Percentiles rank a stretch among this genome's conserved stretches.
Evolutionary conservation across 176 grass and related monocot species (phyloP).

Genomic region (Hordeum marinum): DNA sequence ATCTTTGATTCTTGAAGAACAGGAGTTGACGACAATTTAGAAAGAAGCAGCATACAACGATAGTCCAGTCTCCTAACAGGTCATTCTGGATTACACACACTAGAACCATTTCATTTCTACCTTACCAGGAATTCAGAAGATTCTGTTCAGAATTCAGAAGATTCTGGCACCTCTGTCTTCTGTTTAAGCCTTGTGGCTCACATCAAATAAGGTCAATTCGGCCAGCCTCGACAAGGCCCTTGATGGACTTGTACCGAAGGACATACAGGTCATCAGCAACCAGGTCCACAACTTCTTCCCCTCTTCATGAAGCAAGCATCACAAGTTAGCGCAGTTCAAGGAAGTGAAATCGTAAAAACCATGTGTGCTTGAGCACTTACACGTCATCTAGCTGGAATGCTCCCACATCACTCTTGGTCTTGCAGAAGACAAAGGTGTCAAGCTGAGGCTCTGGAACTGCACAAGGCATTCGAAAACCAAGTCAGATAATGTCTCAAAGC

Average conservation of each 20-base stretch:
- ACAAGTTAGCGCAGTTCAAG: conserved; percentile 1
- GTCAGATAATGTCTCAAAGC: background rate
- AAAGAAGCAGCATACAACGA: background rate
- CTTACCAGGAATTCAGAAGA: background rate
- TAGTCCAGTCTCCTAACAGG: background rate
- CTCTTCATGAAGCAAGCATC: conserved; percentile 46
- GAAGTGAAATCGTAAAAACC: background rate
- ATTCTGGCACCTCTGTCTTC: background rate
- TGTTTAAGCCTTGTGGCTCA: background rate
- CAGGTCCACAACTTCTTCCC: conserved; percentile 87
- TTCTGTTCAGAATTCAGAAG: background rate
- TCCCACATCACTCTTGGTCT: conserved; percentile 79
- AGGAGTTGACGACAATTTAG: background rate
- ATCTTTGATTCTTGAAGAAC: conserved; percentile 12
- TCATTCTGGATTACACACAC: background rate
- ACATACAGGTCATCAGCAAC: conserved; percentile 92
- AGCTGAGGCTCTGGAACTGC: conserved; percentile 81
- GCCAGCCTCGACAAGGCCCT: conserved; percentile 52
- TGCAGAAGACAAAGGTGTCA: conserved; percentile 92
- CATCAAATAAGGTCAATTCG: conserved; percentile 74
- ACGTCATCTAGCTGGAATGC: conserved; percentile 93
- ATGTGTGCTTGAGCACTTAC: conserved; percentile 38
- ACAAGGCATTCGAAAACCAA: background rate
- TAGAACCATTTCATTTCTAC: background rate
- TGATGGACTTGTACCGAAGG: conserved; percentile 90